Conservation (phyloP, 208 protist species). For the Trypanosomatidae sp. region DNA sequence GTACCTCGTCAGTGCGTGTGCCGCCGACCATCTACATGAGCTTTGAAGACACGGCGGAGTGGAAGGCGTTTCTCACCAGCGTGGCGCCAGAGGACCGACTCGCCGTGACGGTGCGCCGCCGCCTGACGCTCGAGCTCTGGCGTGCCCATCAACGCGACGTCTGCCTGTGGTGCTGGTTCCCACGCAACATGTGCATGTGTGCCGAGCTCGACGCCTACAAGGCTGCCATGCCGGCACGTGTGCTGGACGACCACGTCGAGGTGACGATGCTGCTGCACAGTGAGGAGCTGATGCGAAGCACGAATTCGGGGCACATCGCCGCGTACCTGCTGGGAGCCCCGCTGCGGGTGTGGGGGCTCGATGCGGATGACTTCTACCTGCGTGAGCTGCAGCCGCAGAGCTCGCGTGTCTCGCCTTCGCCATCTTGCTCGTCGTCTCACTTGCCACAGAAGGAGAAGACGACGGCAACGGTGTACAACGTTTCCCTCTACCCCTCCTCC, state of each 20-base stretch:
- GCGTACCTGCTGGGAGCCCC: conserved; percentile 71
- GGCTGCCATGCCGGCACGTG: conserved; percentile 23
- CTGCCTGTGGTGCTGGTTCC: conserved; percentile 86
- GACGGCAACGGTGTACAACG: conserved; percentile 11
- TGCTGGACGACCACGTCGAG: conserved; percentile 25
- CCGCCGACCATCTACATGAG: too few species aligned
- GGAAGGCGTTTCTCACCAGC: conserved; percentile 55
- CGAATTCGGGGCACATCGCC: conserved; percentile 84
- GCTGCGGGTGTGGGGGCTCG: conserved; percentile 73
- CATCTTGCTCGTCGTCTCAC: too few species aligned
- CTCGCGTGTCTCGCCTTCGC: too few species aligned
- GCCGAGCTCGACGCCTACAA: conserved; percentile 44
- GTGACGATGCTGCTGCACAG: conserved; percentile 80
- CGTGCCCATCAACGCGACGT: conserved; percentile 35
- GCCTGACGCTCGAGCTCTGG: conserved; percentile 56
- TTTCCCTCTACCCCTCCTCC: conserved; percentile 51
- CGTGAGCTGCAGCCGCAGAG: conserved; percentile 4
- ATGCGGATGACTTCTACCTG: conserved; percentile 58
- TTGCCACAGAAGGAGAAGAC: too few species aligned
- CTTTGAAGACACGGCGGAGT: conserved; percentile 62
- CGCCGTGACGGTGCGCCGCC: conserved; percentile 50
- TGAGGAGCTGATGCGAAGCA: conserved; percentile 82
- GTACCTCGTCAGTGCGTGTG: too few species aligned
- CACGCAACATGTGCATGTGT: conserved; percentile 65
- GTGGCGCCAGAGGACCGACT: conserved; percentile 36